Base-by-base conservation (phyloP, 2,329 filamentous ascomycete species). In the Pseudocercospora cruenta region DNA sequence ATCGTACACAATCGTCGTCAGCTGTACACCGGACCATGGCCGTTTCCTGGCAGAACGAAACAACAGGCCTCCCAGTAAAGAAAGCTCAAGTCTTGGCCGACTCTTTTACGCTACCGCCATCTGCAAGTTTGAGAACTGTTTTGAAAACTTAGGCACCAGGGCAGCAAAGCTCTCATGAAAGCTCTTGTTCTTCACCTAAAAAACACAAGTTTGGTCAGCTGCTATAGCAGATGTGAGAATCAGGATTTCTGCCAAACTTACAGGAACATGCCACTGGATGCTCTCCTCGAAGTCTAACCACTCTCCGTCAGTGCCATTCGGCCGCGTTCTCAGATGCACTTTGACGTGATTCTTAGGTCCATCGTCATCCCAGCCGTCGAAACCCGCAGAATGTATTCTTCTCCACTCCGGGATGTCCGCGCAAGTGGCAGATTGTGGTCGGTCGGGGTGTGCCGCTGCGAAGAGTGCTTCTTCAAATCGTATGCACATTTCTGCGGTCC, bases 361-460 rank as follows among this genome's bases (percentile, higher is more conserved):
- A 10, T 64, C 63, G 21, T 70, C 49, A 16, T 70, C 66, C 69
- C 70, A 74, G 4, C 70, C 67, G 45, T 75, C 71, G 36, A 76
- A 72, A 1, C 65, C 69, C 10, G 70, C 65, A 12, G 63, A 67
- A 57, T 75, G 72, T 2, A 76, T 64, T 6, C 75, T 69, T 28
- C 70, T 68, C 73, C 73, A 76, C 31, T 77, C 75, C 21, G 74
- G 74, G 14, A 77, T 73, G 33, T 77, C 75, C 33, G 67, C 63
- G 16, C 55, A 58, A 14, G 55, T 58, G n/a, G 55, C 55, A 7
- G 31, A 36, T 14, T 21, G 16, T 39, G 28, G 19, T 19, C 55
- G 31, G 12, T 24, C 55, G 1, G 55, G 55, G 19, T 58, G 16
- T n/a, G 55, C 55, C 12, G 55, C 55, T 14, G 19, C 33, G 58